Base-by-base conservation (phyloP, 768 basidiomycete species). In the Suillus cothurnatus region DNA sequence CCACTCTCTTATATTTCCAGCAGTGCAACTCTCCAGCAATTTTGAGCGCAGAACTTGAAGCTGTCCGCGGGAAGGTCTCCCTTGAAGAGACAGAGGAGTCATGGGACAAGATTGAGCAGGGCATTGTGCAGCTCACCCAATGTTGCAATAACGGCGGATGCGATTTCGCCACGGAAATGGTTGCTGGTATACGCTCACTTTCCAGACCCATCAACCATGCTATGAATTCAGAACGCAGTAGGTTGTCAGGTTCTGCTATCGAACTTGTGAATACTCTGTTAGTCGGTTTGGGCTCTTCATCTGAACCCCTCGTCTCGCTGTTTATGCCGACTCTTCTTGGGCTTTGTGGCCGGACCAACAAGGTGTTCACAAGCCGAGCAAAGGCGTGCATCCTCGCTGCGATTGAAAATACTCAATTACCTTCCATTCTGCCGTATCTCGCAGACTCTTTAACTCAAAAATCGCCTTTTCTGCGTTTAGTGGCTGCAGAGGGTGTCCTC, bases 311-410 rank as follows among this genome's bases (percentile, higher is more conserved):
- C 26, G 76, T 93, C 8, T 75, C 84, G n/a, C 72, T 88, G 15
- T 88, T 91, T 70, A 69, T 94, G 50, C 93, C 93, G 0, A 77
- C 86, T 8, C 79, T 95, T 23, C 79, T 95, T 15, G 76, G 79
- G 2, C 77, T 93, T 28, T 92, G 91, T 67, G 81, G 86, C 21
- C 86, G 92, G 26, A 83, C 93, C 23, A 94, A 91, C 81, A 95
- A 93, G 75, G 86, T 95, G 56, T 86, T 91, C 70, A 77, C 88
- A 69, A 83, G 81, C 50, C 89, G 92, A 38, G 89, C 91, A 2
- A 85, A 82, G 66, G 72, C 81, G 0, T 87, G 86, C 69, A 83
- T 94, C 50, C 72, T 84, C 49, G 71, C 81, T 28, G 83, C 93
- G 65, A 82, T 94, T 52, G 86, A 91, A 68, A 74, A 82, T 55